These are phyloP conservation scores for Solanum medicagineum DNA, from an alignment of 257 asterid genomes.

Conservation along the genomic window DNA sequence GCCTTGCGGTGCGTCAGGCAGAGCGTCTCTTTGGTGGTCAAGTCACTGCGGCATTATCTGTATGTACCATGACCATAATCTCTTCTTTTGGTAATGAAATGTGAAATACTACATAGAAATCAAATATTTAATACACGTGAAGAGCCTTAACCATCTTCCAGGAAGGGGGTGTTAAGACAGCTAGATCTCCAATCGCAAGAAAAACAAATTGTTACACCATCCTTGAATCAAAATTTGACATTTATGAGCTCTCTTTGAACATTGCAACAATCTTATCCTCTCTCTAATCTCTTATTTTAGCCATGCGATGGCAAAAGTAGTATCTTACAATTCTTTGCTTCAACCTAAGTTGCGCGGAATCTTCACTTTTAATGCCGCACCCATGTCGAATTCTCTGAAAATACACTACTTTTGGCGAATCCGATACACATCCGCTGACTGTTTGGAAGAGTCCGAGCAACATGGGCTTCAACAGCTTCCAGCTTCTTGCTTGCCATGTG, in stretches of 20 bases:
- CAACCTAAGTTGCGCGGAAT: not conserved
- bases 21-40: constrained; percentile 62
- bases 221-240: not conserved
- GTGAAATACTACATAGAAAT: not conserved
- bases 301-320: not conserved
- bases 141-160: not conserved
- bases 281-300: not conserved
- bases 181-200: not conserved
- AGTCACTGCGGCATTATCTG: constrained; percentile 70
- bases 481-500: not conserved
- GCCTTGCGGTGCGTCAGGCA: constrained; percentile 47
- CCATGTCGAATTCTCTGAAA: no score
- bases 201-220: not conserved
- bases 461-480: not conserved
- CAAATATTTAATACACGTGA: not conserved
- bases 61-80: constrained; percentile 21
- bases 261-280: not conserved
- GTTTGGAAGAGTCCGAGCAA: no score
- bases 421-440: no score
- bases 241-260: not conserved
- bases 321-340: not conserved
- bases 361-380: no score
- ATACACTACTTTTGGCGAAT: no score
- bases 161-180: not conserved
- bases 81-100: not conserved